phyloP scores from a whole-genome alignment of 2,329 filamentous ascomycete genomes.

The Pyrenophora teres region DNA sequence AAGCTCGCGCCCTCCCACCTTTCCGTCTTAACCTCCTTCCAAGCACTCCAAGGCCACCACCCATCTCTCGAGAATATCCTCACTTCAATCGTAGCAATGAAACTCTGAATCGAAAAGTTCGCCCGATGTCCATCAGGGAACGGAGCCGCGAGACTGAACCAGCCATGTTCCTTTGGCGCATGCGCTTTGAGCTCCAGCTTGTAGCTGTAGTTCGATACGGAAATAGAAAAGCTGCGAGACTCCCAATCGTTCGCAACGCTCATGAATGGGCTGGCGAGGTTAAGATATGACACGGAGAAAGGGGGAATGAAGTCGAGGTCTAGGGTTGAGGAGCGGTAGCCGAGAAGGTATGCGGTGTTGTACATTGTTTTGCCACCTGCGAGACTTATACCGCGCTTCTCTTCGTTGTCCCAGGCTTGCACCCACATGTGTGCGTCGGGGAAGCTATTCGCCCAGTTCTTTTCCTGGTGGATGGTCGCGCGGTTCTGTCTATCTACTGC shows the following conservation, averaged over 20 bases:
- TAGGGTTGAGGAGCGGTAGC: conserved; percentile 48
- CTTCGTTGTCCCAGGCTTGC: conserved; percentile 31
- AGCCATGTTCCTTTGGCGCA: conserved; percentile 50
- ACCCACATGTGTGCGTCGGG: conserved; percentile 50
- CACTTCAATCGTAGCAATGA: conserved; percentile 52
- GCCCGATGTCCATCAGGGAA: conserved; percentile 53
- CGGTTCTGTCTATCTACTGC: conserved; percentile 35
- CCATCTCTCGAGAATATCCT: conserved; percentile 48
- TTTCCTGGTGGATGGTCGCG: conserved; percentile 55
- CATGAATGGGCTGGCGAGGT: conserved; percentile 50
- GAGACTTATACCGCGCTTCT: conserved; percentile 34
- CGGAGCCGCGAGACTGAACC: conserved; percentile 53
- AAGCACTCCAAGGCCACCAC: conserved; percentile 41
- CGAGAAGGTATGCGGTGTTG: conserved; percentile 52
- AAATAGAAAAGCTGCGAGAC: conserved; percentile 46
- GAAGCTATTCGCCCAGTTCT: conserved; percentile 57
- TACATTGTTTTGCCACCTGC: conserved; percentile 44
- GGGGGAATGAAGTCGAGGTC: conserved; percentile 53
- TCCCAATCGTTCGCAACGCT: conserved; percentile 49
- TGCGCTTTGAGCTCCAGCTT: conserved; percentile 50
- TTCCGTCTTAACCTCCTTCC: conserved; percentile 49
- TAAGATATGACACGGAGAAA: conserved; percentile 44
- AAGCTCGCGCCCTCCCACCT: conserved; percentile 52
- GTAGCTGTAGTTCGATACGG: conserved; percentile 46
- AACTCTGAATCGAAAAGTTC: conserved; percentile 55